Base-by-base conservation (phyloP, 75 land plant genomes). In the Selaginella tamariscina region DNA sequence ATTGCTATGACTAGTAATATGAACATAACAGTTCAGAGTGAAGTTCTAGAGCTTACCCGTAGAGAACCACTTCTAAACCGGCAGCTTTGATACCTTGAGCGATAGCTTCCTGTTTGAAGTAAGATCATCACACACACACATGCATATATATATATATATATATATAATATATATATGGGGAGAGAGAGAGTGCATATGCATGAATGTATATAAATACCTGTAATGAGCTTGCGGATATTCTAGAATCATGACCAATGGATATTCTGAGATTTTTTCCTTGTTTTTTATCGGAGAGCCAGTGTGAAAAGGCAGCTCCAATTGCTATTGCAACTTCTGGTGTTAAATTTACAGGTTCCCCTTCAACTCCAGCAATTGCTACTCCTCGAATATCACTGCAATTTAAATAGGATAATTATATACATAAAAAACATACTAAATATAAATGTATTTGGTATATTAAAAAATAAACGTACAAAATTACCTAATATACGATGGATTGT, bases 161-260 rank as follows among this genome's bases (percentile, higher is more conserved):
- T 49, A 11, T 49, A 49, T 49, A 49, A 11, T 11, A 49, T 20
- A 49, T 49, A 11, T 20, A 49, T 49, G 11, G 11, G 11, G 54
- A 49, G 20, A 11, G 20, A 11, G 18, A 49, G 54, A 49, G 54
- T 49, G 54, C 54, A 49, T n/a, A n/a, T n/a, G n/a, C n/a, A n/a
- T n/a, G n/a, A n/a, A n/a, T n/a, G n/a, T n/a, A n/a, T n/a, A n/a
- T n/a, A n/a, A n/a, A 18, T 60, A 88, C 98, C 83, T 93, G 90
- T 49, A 93, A 67, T 8, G 32, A 75, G 32, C 80, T 70, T 33
- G 98, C 89, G 28, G 98, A 83, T 68, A 93, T 84, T 28, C 98
- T 79, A 31, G 98, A 93, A 75, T 93, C 98, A 75, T 93, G 98
- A 23, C 98, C 98, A 78, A 93, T 71, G 11, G 98, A 88, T 55